A percentile compares a stretch with the other conserved stretches of the same genome.
Conservation (phyloP, 2,329 filamentous ascomycete species). For the Colletotrichum falcatum region DNA sequence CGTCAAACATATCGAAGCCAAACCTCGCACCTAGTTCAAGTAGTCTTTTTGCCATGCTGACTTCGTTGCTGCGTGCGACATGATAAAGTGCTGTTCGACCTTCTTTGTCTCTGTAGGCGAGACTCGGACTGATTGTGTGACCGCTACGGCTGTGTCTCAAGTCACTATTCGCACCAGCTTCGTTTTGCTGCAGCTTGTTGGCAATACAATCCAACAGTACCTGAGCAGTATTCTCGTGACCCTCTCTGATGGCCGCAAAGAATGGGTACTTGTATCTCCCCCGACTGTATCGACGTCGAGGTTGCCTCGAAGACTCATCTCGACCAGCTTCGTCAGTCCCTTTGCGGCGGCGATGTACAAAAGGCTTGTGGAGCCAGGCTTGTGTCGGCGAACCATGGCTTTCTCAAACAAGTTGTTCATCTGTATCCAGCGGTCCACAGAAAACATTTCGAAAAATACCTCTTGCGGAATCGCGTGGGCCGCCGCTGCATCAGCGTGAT, state of each 20-base stretch:
- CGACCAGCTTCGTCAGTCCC: fast-evolving
- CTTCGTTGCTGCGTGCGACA: not conserved
- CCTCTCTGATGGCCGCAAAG: not conserved
- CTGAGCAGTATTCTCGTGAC: fast-evolving
- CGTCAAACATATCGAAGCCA: fast-evolving
- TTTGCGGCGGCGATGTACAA: not conserved
- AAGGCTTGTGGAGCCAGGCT: not conserved
- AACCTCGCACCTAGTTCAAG: not conserved
- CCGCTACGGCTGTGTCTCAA: too few relatives aligned
- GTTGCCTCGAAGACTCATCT: fast-evolving
- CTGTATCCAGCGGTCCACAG: not conserved
- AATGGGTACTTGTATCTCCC: not conserved
- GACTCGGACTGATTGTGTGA: not conserved
- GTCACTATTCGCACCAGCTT: too few relatives aligned
- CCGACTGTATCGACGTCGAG: fast-evolving
- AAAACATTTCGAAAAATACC: fast-evolving
- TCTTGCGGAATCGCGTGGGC: not conserved
- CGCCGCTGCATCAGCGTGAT: slow-evolving; percentile 4
- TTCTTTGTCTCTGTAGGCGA: not conserved
- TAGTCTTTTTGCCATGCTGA: fast-evolving
- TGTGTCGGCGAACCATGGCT: not conserved
- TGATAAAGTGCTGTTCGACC: not conserved
- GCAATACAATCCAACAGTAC: not conserved
- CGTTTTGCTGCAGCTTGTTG: not conserved
- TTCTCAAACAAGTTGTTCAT: not conserved